A percentile compares a stretch with the other conserved stretches of the same genome.
Conservation (phyloP, 495 filamentous ascomycete species). For the Hypoxylon fuscum region DNA sequence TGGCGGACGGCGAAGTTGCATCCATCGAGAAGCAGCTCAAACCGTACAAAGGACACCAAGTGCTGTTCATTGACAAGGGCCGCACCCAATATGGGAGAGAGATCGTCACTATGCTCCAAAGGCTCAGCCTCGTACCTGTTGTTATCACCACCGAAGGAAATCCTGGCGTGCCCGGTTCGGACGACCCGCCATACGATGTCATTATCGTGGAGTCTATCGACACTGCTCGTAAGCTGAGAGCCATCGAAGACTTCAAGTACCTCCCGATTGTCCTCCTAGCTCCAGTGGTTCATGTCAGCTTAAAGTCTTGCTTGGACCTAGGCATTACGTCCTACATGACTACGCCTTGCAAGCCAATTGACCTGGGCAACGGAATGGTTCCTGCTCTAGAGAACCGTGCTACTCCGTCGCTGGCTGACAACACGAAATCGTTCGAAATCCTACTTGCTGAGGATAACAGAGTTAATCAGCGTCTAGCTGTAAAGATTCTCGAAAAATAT, state of each 20-base stretch:
- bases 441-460: slow-evolving; percentile 97
- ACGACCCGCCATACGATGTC: slow-evolving; percentile 81
- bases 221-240: slow-evolving; percentile 82
- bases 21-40: slow-evolving; percentile 84
- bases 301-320: slow-evolving; percentile 94
- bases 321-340: slow-evolving; percentile 99
- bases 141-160: slow-evolving; percentile 77
- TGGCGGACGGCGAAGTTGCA: slow-evolving; percentile 82
- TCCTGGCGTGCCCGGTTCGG: slow-evolving; percentile 61
- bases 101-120: slow-evolving; percentile 81
- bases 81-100: slow-evolving; percentile 78
- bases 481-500: slow-evolving; percentile 98
- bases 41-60: slow-evolving; percentile 90
- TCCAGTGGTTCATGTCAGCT: slow-evolving; percentile 87
- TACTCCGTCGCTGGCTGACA: slow-evolving; percentile 89
- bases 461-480: slow-evolving; percentile 94
- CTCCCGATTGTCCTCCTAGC: slow-evolving; percentile 95
- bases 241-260: slow-evolving; percentile 95
- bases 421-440: slow-evolving; percentile 95
- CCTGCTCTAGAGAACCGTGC: slow-evolving; percentile 96
- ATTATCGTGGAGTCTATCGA: slow-evolving; percentile 96
- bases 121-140: slow-evolving; percentile 81
- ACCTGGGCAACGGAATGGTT: slow-evolving; percentile 97
- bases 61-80: slow-evolving; percentile 96
- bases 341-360: slow-evolving; percentile 92